These are phyloP conservation scores for Drechslerella dactyloides DNA, from an alignment of 2,329 filamentous ascomycete genomes.

Conservation along the genomic window DNA sequence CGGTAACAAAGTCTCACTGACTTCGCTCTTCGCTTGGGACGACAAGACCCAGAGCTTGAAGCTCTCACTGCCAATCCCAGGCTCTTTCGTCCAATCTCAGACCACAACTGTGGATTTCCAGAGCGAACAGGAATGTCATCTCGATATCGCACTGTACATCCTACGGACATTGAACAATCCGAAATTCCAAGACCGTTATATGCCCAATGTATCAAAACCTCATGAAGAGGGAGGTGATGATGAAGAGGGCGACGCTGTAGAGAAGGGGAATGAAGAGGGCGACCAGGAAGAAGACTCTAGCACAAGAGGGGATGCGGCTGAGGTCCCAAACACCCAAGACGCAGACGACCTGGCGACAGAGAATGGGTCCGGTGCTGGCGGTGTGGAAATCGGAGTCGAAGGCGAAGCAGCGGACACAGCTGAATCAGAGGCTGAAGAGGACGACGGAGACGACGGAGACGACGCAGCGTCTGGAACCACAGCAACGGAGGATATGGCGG, in stretches of 20 bases:
- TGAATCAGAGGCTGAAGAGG: background rate
- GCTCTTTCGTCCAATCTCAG: conserved; percentile 26
- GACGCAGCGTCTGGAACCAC: background rate
- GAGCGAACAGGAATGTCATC: conserved; percentile 38
- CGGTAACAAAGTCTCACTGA: conserved; percentile 26
- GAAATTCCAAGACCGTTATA: conserved; percentile 35
- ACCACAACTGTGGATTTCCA: conserved; percentile 38
- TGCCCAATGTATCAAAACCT: conserved; percentile 14
- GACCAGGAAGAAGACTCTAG: background rate
- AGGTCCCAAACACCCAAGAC: background rate
- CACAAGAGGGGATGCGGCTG: background rate
- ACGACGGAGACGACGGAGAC: background rate
- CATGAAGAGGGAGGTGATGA: background rate
- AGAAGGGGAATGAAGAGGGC: background rate
- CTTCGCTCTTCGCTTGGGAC: conserved; percentile 43
- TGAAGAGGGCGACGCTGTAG: background rate
- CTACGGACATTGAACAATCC: conserved; percentile 33
- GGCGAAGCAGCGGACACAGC: background rate
- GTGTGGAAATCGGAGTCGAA: background rate
- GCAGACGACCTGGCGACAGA: background rate
- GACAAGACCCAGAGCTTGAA: conserved; percentile 33
- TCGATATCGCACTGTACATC: conserved; percentile 36
- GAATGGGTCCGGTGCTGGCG: background rate
- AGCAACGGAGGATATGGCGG: background rate
- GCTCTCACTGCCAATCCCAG: conserved; percentile 39